Evolutionary conservation across 768 basidiomycete species (phyloP), one percentile per base, ranked within the genome.

Genomic region (Xerocomellus chrysenteron): DNA sequence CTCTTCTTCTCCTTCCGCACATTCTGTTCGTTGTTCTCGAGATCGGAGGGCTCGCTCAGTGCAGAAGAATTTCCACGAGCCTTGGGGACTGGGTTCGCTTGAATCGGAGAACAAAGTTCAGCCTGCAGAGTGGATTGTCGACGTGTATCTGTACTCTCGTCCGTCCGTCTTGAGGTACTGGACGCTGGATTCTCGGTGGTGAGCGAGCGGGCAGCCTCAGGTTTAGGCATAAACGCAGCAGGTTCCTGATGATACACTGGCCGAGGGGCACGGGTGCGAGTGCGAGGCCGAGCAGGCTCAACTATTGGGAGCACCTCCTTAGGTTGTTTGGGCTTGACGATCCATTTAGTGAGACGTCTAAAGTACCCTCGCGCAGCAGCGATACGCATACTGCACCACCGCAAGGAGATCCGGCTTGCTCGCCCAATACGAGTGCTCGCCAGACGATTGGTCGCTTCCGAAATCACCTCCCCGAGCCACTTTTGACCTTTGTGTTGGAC

Each of bases 381-480:
- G 19, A 71, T 35, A 28, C 65, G 55, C 26, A 46, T 24, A 19
- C 37, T 64, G 58, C 69, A 68, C 69, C 65, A 74, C 4, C 54
- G 58, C 43, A 64, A 35, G 7, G 56, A 52, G 52, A 71, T 67
- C 21, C 68, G 67, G 26, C 59, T 59, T 40, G 48, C 50, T 51
- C 65, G 67, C 14, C 64, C 68, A 45, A 65, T 16, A 44, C 64
- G 71, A 32, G 71, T 61, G 26, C 66, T 66, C 21, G 65, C 47
- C 41, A 75, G 19, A 40, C 40, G 62, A 47, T 67, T 60, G 16
- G 70, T 62, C 43, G 60, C 43, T 58, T 70, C 73, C 54, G 52
- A 53, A 37, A 65, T 74, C 52, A 80, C 75, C 56, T 81, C 81
- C 43, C 75, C 77, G 10, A 82, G 75, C 80, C 81, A 82, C 48